A percentile compares a stretch with the other conserved stretches of the same genome.
Evolutionary conservation across 2,329 filamentous ascomycete genomes (phyloP).

Genomic region (Colletotrichum sp.): DNA sequence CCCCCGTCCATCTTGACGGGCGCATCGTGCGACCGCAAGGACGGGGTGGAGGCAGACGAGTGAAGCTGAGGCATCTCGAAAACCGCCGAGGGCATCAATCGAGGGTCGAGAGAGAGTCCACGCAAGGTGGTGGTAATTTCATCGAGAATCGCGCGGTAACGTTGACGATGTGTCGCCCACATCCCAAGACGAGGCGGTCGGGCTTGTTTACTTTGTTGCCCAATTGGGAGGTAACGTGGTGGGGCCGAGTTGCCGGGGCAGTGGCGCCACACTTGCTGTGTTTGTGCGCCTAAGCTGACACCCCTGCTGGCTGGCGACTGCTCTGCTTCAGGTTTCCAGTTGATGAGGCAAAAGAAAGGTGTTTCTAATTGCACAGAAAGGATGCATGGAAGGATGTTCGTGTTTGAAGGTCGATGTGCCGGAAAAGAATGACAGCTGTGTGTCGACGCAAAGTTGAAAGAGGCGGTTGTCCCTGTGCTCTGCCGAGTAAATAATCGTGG

Average conservation of each 20-base stretch:
- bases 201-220: slow-evolving; percentile 24
- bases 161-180: slow-evolving; percentile 32
- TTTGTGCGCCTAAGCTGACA: not conserved
- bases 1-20: slow-evolving; percentile 67
- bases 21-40: slow-evolving; percentile 74
- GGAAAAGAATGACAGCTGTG: not conserved
- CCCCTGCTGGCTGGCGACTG: not conserved
- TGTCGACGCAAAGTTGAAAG: not conserved
- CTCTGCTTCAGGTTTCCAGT: not conserved
- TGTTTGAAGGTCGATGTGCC: not conserved
- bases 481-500: not conserved
- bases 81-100: slow-evolving; percentile 50
- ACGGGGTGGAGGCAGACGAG: slow-evolving; percentile 80
- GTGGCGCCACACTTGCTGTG: slow-evolving; percentile 18
- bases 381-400: not conserved
- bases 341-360: not conserved
- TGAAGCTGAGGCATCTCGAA: slow-evolving; percentile 42
- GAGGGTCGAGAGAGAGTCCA: slow-evolving; percentile 46
- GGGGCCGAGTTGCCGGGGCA: slow-evolving; percentile 23
- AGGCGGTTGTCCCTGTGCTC: not conserved
- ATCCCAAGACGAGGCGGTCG: slow-evolving; percentile 20
- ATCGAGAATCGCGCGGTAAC: slow-evolving; percentile 43
- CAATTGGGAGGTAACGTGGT: slow-evolving; percentile 16
- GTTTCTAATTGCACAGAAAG: not conserved
- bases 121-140: slow-evolving; percentile 43